A percentile compares a stretch with the other conserved stretches of the same genome.
phyloP scores from a whole-genome alignment of 768 basidiomycete genomes.

The Chalciporus sphaerocephalus region DNA sequence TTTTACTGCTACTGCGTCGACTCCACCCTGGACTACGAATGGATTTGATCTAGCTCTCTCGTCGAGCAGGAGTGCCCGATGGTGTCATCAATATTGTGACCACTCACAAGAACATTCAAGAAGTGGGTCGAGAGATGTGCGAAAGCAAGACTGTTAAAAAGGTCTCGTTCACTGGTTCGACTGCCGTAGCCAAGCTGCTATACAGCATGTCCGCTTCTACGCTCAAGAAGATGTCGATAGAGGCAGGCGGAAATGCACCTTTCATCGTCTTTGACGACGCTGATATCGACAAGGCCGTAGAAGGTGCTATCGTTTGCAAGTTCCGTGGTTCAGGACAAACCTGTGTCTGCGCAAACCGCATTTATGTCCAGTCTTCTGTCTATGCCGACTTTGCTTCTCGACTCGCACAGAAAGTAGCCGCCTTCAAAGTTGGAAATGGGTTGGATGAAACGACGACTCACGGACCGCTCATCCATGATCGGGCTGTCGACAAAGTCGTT shows the following conservation, averaged over 20 bases:
- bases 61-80: constrained; percentile 87
- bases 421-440: constrained; percentile 87
- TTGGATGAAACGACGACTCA: constrained; percentile 79
- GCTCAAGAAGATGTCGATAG: constrained; percentile 78
- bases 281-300: constrained; percentile 86
- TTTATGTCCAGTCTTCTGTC: constrained; percentile 86
- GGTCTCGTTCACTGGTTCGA: constrained; percentile 89
- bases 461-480: constrained; percentile 88
- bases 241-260: constrained; percentile 92
- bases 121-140: constrained; percentile 93
- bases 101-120: constrained; percentile 75
- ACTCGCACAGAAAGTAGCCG: constrained; percentile 76
- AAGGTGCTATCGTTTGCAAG: constrained; percentile 72
- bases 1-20: too few relatives aligned
- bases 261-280: constrained; percentile 98
- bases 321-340: constrained; percentile 83
- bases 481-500: constrained; percentile 81
- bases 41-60: constrained; percentile 51
- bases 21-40: neutral
- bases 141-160: constrained; percentile 84
- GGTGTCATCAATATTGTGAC: constrained; percentile 96
- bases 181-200: constrained; percentile 71
- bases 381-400: constrained; percentile 91
- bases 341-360: constrained; percentile 84
- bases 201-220: constrained; percentile 71